Evolutionary conservation across 176 grass and related monocot genomes (phyloP), one percentile per base, ranked within the genome.

Genomic region (Aechmea fasciata): DNA sequence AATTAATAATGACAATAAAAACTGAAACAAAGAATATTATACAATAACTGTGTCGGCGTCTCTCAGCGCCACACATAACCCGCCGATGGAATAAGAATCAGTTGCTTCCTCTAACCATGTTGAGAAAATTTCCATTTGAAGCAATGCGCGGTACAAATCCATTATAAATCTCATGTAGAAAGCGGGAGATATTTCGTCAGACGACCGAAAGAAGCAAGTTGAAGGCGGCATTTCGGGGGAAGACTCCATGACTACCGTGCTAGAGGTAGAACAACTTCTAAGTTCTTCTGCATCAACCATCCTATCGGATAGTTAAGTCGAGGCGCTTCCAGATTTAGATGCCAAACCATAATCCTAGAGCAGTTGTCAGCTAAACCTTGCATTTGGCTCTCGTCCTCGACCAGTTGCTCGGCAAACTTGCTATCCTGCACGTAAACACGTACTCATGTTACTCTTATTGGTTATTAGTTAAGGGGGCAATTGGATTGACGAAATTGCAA

Each of bases 341-440:
- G 81, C 93, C 93, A 97, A 69, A 81, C 84, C 93, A 97, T 90
- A 47, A 92, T 85, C 66, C 50, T 77, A 19, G 85, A 87, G 75
- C 93, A 97, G 51, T 92, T 85, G 3, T 91, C 90, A 24, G 89
- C 86, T 73, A 97, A 72, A 51, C 89, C 93, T 67, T 97, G 83
- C 81, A 97, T 79, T 67, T 97, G 93, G 48, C 64, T 82, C 48
- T 92, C 86, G 63, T 73, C 79, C 79, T 97, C 91, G 81, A 97
- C 84, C 51, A 97, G 79, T 75, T 92, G 85, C 75, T 97, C 86
- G 9, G 92, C 80, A 77, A 97, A 97, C 53, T 78, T 80, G 0
- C 82, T 87, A 23, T 90, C 93, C 93, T 97, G 81, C 50, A 90
- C 83, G 72, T 51, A 75, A 8, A 82, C 8, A 41, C 33, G 7